Evolutionary conservation across 495 filamentous ascomycete genomes (phyloP).

Genomic region (Jackrogersella minutella): DNA sequence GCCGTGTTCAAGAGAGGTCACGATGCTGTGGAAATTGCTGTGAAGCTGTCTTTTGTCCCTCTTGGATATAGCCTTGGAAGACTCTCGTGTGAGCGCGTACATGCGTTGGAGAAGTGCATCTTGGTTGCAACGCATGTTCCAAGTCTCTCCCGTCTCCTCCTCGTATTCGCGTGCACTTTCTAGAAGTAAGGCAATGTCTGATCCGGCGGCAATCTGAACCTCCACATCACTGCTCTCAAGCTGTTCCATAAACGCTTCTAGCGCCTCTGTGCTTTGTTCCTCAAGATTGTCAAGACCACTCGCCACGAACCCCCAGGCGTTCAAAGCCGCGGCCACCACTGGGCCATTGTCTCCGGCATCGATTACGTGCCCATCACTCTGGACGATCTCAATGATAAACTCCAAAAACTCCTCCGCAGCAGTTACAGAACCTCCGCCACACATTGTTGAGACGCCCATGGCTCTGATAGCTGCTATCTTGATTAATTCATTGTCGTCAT

Average conservation of each 20-base stretch:
- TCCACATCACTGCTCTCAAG: slow-evolving; percentile 76
- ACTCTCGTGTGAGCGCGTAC: slow-evolving; percentile 63
- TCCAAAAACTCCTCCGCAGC: slow-evolving; percentile 80
- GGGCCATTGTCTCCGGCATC: slow-evolving; percentile 75
- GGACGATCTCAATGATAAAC: slow-evolving; percentile 83
- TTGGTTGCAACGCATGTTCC: slow-evolving; percentile 56
- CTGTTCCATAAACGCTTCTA: slow-evolving; percentile 91
- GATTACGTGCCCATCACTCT: slow-evolving; percentile 80
- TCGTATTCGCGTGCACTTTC: slow-evolving; percentile 78
- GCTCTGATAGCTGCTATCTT: slow-evolving; percentile 82
- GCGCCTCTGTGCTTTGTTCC: slow-evolving; percentile 72
- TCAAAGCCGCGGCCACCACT: slow-evolving; percentile 84
- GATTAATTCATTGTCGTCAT: slow-evolving; percentile 55
- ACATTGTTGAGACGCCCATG: slow-evolving; percentile 75
- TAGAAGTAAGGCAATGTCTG: slow-evolving; percentile 89
- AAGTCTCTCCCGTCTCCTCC: slow-evolving; percentile 64
- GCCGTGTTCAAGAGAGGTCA: slow-evolving; percentile 79
- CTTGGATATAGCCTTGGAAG: slow-evolving; percentile 77
- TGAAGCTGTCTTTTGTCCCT: slow-evolving; percentile 81
- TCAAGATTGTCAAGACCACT: slow-evolving; percentile 85
- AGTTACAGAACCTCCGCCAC: slow-evolving; percentile 76
- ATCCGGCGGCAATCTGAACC: slow-evolving; percentile 87
- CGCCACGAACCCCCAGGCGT: slow-evolving; percentile 88
- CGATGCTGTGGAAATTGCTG: slow-evolving; percentile 79
- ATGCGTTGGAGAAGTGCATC: slow-evolving; percentile 66